Conservation (phyloP, 495 filamentous ascomycete genomes). For the Articulospora tetracladia region DNA sequence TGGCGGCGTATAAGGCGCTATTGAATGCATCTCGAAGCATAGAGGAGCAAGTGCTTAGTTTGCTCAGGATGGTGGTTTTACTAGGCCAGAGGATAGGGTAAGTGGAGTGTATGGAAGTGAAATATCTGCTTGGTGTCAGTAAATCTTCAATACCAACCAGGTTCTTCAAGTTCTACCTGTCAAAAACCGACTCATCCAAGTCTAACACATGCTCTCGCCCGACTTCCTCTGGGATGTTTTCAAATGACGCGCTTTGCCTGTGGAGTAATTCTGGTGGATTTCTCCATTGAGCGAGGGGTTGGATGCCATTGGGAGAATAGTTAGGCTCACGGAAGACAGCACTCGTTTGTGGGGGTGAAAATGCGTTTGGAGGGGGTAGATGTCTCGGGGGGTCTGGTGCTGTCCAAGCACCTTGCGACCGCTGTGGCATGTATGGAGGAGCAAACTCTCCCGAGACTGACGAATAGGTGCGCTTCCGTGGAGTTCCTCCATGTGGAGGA, state of each 20-base stretch:
- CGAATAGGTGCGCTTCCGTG: slow-evolving; percentile 51
- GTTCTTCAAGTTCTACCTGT: slow-evolving; percentile 35
- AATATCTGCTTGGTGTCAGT: slow-evolving; percentile 54
- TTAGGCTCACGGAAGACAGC: slow-evolving; percentile 12
- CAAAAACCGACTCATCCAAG: slow-evolving; percentile 40
- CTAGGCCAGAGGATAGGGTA: slow-evolving; percentile 71
- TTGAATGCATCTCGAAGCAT: slow-evolving; percentile 68
- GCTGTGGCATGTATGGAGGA: slow-evolving; percentile 42
- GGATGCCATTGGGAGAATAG: slow-evolving; percentile 41
- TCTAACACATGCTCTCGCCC: slow-evolving; percentile 30
- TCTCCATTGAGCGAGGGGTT: slow-evolving; percentile 30
- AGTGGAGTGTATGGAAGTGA: slow-evolving; percentile 64
- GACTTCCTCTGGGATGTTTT: slow-evolving; percentile 26
- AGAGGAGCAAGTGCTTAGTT: slow-evolving; percentile 56
- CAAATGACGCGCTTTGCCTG: slow-evolving; percentile 30
- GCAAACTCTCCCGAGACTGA: slow-evolving; percentile 36
- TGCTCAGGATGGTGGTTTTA: slow-evolving; percentile 56
- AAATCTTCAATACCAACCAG: slow-evolving; percentile 18
- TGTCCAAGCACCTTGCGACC: slow-evolving; percentile 23
- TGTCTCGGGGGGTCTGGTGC: slow-evolving; percentile 10
- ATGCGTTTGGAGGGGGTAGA: slow-evolving; percentile 4
- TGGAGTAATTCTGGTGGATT: slow-evolving; percentile 24
- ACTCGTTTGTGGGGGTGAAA: background rate
- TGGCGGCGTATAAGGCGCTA: slow-evolving; percentile 58
- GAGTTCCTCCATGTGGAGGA: slow-evolving; percentile 32